Evolutionary conservation across 2,329 filamentous ascomycete species (phyloP), one percentile per base, ranked within the genome.

Genomic region (Neopestalotiopsis sp.): DNA sequence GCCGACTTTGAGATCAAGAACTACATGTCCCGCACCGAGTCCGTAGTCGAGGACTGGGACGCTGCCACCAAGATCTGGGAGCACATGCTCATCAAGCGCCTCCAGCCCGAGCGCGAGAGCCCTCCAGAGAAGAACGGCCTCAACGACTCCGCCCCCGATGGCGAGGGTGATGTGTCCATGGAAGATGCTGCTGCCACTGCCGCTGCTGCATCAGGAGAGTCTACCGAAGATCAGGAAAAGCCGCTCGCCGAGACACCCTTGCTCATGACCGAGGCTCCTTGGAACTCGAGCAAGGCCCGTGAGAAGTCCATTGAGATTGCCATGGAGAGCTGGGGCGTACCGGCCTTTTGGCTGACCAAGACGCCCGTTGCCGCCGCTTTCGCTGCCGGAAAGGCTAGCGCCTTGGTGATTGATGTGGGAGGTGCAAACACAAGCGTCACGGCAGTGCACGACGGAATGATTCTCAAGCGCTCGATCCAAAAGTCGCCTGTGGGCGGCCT

Each of bases 21-120:
- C 82, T 96, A 97, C 73, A 97, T 97, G 89, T 91, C 91, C 76
- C 88, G 89, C 75, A 73, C 58, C 70, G 95, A 98, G 76, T 94
- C 94, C 76, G 89, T 95, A 65, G 96, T 99, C 62, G 94, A 98
- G 80, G 95, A 99, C 81, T 99, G 96, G 96, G 96, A 99, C 73
- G 91, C 91, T 63, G 95, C 95, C 34, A 88, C 93, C 70, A 92
- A 92, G 79, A 84, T 98, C 68, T 99, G 95, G 95, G 95, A 98
- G 80, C 92, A 97, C 81, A 91, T 94, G 76, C 92, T 99, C 72
- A 93, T 95, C 69, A 94, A 94, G 74, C 91, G 94, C 72, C 86
- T 99, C 73, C 97, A 96, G 65, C 93, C 93, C 68, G 86, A 91
- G 67, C 90, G 90, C 74, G 89, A 90, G 60, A 90, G 89, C 7